Percentiles rank a stretch among this genome's conserved stretches.
Evolutionary conservation across 306 rosid genomes (phyloP).

Genomic region (Vigna mungo): DNA sequence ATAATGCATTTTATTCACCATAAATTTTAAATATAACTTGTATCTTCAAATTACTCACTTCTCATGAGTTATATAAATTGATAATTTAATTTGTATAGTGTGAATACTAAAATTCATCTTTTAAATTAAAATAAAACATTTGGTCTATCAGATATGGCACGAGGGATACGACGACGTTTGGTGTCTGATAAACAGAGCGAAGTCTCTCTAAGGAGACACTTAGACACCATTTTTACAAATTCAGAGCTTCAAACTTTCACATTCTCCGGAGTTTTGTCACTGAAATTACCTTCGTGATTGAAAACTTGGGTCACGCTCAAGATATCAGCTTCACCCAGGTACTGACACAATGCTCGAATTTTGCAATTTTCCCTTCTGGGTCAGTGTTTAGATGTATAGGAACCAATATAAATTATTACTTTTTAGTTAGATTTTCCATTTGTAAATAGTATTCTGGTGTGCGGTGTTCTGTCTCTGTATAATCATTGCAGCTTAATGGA

Average conservation of each 20-base stretch:
- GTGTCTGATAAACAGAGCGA: too few relatives aligned
- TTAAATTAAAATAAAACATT: too few relatives aligned
- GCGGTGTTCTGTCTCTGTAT: background rate
- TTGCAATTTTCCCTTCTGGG: background rate
- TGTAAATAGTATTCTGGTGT: slow-evolving; percentile 21
- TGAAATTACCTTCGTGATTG: background rate
- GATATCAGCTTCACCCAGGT: slow-evolving; percentile 69
- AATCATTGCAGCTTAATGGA: background rate
- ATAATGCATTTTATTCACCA: too few relatives aligned
- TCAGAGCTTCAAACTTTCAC: background rate
- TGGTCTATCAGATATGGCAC: background rate
- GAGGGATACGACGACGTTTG: background rate
- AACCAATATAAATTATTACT: background rate
- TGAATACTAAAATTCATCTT: too few relatives aligned
- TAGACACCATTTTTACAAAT: background rate
- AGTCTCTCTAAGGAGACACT: too few relatives aligned
- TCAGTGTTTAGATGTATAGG: slow-evolving; percentile 31
- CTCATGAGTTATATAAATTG: too few relatives aligned
- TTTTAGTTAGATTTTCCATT: slow-evolving; percentile 12
- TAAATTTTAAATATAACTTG: too few relatives aligned
- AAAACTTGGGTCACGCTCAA: slow-evolving; percentile 28
- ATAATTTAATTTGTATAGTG: too few relatives aligned
- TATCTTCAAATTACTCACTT: too few relatives aligned
- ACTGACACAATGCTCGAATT: background rate
- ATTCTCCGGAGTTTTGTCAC: background rate